These are phyloP conservation scores for Diaporthe aspalathi DNA, from an alignment of 2,329 filamentous ascomycete species.

Conservation along the genomic window DNA sequence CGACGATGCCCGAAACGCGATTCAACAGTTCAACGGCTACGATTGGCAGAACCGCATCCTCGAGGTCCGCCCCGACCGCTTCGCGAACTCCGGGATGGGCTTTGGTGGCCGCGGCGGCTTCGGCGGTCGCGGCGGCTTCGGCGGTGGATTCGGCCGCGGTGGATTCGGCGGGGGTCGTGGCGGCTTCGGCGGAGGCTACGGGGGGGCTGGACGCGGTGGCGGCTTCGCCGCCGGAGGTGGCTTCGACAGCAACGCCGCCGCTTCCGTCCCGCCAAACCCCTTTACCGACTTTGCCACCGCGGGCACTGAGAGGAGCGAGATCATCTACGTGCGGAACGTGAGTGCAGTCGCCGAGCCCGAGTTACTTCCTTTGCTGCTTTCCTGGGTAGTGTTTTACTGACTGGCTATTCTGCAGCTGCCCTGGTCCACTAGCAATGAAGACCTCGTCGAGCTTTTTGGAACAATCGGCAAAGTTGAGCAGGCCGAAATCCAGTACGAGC, in stretches of 20 bases:
- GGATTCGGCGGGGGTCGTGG: conserved; percentile 59
- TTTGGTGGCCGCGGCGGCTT: conserved; percentile 71
- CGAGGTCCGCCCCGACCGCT: conserved; percentile 96
- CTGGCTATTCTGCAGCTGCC: conserved; percentile 75
- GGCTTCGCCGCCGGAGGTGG: conserved; percentile 59
- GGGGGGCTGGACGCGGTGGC: conserved; percentile 53
- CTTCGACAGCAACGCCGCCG: conserved; percentile 63
- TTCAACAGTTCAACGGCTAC: conserved; percentile 97
- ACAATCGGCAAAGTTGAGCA: conserved; percentile 98
- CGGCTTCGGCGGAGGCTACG: conserved; percentile 55
- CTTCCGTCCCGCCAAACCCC: conserved; percentile 77
- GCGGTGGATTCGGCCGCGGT: conserved; percentile 65
- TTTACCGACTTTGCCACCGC: conserved; percentile 94
- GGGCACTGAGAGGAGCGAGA: conserved; percentile 83
- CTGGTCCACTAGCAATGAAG: conserved; percentile 99
- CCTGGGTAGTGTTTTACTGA: conserved; percentile 37
- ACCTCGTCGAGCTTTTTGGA: conserved; percentile 94
- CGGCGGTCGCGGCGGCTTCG: conserved; percentile 67
- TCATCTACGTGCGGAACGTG: conserved; percentile 97
- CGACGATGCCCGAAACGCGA: conserved; percentile 94
- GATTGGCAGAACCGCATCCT: conserved; percentile 96
- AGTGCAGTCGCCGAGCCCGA: conserved; percentile 52
- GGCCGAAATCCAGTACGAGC: conserved; percentile 99
- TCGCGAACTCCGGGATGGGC: conserved; percentile 71
- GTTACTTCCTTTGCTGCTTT: background rate